Percentiles rank a stretch among this genome's conserved stretches.
phyloP scores from a whole-genome alignment of 345 rosid genomes.

The Pugionium dolabratum region DNA sequence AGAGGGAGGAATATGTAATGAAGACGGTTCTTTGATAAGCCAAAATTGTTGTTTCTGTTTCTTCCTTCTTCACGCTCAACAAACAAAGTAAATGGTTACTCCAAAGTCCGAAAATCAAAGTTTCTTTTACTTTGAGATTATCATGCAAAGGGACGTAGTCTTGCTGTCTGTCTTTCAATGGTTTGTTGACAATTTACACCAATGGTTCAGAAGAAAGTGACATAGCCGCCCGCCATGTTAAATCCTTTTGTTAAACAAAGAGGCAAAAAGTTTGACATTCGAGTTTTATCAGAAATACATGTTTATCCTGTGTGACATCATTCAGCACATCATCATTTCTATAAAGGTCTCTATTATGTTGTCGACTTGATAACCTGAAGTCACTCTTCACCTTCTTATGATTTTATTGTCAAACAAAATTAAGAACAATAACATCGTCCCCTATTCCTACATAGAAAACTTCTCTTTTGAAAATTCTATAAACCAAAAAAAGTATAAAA shows the following conservation, averaged over 20 bases:
- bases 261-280: too few species aligned
- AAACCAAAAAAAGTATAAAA: conserved; percentile 12
- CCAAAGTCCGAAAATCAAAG: neutral
- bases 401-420: conserved; percentile 10
- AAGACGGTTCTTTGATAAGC: conserved; percentile 9
- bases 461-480: conserved; percentile 12
- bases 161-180: too few species aligned
- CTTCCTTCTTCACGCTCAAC: neutral
- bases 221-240: too few species aligned
- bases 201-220: too few species aligned
- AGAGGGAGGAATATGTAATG: conserved; percentile 16
- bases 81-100: neutral
- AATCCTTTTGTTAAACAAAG: too few species aligned
- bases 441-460: conserved; percentile 27
- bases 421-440: conserved; percentile 23
- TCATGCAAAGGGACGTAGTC: neutral
- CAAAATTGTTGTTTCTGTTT: conserved; percentile 26
- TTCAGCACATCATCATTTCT: too few species aligned
- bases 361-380: neutral
- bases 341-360: neutral
- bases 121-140: neutral
- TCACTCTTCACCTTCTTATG: conserved; percentile 28
- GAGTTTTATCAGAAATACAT: too few species aligned
- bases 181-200: too few species aligned
- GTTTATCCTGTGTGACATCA: too few species aligned